Conservation (phyloP, 2,329 filamentous ascomycete genomes). For the Hymenoscyphus fructigenus region DNA sequence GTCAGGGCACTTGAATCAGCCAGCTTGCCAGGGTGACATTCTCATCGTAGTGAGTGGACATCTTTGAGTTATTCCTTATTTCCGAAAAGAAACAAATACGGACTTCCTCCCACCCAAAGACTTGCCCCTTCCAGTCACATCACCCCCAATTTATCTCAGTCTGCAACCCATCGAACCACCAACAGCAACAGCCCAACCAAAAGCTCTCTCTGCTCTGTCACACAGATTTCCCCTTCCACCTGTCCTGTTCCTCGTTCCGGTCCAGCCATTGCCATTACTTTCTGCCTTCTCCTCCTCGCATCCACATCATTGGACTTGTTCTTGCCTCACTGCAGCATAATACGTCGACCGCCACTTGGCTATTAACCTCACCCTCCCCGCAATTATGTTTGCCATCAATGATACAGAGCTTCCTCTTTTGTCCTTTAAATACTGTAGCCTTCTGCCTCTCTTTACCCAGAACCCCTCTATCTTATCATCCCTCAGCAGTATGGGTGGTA, state of each 20-base stretch:
- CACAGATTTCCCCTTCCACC: not conserved
- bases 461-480: constrained; percentile 21
- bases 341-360: not conserved
- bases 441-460: constrained; percentile 18
- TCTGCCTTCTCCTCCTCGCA: not conserved
- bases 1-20: not conserved
- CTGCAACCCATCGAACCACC: constrained; percentile 1
- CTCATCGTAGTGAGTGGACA: not conserved
- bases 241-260: too few relatives aligned
- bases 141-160: not conserved
- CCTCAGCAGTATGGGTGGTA: constrained; percentile 25
- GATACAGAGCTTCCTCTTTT: constrained; percentile 29
- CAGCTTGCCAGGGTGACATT: not conserved
- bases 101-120: not conserved
- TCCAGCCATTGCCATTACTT: too few relatives aligned
- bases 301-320: not conserved
- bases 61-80: not conserved
- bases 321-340: not conserved
- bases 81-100: constrained; percentile 3
- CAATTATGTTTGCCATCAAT: constrained; percentile 25
- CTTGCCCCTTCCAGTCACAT: not conserved
- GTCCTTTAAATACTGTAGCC: constrained; percentile 17
- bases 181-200: not conserved
- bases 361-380: constrained; percentile 9
- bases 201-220: not conserved